Evolutionary conservation across 768 basidiomycete genomes (phyloP).

Genomic region (Sarcomyxa edulis): DNA sequence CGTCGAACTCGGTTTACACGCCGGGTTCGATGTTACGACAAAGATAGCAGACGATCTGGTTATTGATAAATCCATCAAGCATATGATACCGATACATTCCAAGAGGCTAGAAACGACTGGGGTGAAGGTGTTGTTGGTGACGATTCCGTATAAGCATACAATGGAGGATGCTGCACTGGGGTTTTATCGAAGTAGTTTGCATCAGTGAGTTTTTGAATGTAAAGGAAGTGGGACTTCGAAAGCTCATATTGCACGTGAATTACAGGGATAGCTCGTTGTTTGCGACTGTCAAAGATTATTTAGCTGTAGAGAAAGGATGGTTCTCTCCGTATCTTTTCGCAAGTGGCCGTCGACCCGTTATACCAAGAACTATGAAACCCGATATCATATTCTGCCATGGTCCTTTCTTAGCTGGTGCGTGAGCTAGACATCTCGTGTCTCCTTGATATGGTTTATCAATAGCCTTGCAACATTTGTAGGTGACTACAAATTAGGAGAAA

Average conservation of each 20-base stretch:
- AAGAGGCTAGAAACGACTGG: conserved; percentile 50
- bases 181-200: conserved; percentile 56
- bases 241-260: conserved; percentile 2
- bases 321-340: conserved; percentile 65
- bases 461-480: conserved; percentile 26
- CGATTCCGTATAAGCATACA: conserved; percentile 54
- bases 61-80: conserved; percentile 41
- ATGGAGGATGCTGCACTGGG: conserved; percentile 54
- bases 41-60: conserved; percentile 50
- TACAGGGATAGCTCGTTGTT: conserved; percentile 53
- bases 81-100: conserved; percentile 46
- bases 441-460: neutral
- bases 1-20: conserved; percentile 50
- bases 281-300: conserved; percentile 54
- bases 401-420: conserved; percentile 51
- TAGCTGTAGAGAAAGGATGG: conserved; percentile 63
- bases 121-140: conserved; percentile 53
- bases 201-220: conserved; percentile 50
- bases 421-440: neutral
- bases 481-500: conserved; percentile 57
- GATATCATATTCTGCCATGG: conserved; percentile 64
- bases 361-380: conserved; percentile 57
- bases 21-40: conserved; percentile 45
- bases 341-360: conserved; percentile 52
- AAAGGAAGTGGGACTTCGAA: too few relatives aligned